Evolutionary conservation across 305 asterid genomes (phyloP).

Genomic region (Andrographis paniculata): DNA sequence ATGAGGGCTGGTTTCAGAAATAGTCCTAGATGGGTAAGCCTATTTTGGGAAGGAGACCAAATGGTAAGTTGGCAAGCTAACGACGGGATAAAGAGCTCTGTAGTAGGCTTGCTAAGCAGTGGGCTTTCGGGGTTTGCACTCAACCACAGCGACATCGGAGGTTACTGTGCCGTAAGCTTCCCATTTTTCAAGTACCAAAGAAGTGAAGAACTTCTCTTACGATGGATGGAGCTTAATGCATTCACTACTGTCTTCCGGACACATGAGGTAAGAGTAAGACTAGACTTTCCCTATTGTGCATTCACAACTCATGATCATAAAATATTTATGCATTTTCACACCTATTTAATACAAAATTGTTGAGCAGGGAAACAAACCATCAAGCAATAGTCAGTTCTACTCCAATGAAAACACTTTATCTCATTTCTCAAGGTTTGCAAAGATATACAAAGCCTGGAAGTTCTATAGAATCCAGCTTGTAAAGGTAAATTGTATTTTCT

Average conservation of each 20-base stretch:
- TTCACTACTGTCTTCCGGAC: slow-evolving; percentile 82
- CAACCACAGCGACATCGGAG: slow-evolving; percentile 93
- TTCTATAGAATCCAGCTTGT: slow-evolving; percentile 80
- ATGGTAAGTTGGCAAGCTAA: slow-evolving; percentile 97
- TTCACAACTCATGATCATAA: not conserved
- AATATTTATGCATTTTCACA: not conserved
- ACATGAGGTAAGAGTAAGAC: slow-evolving; percentile 63
- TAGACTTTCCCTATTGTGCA: not conserved
- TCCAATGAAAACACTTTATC: slow-evolving; percentile 59
- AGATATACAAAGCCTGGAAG: slow-evolving; percentile 84
- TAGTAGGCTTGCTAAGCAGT: slow-evolving; percentile 75
- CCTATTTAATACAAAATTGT: slow-evolving; percentile 1
- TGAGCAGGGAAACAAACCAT: slow-evolving; percentile 80
- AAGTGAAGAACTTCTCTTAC: slow-evolving; percentile 75
- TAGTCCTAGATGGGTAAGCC: slow-evolving; percentile 76
- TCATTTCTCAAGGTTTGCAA: slow-evolving; percentile 74
- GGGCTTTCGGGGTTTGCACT: slow-evolving; percentile 84
- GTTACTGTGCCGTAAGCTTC: slow-evolving; percentile 68
- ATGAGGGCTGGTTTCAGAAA: slow-evolving; percentile 85
- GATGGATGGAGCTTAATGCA: slow-evolving; percentile 93
- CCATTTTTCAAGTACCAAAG: slow-evolving; percentile 68
- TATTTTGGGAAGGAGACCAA: slow-evolving; percentile 98
- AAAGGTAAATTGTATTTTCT: slow-evolving; percentile 39
- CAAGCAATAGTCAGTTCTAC: slow-evolving; percentile 72
- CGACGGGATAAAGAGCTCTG: slow-evolving; percentile 92